Conservation (phyloP, 2,329 filamentous ascomycete genomes). For the Diaporthe batatas region DNA sequence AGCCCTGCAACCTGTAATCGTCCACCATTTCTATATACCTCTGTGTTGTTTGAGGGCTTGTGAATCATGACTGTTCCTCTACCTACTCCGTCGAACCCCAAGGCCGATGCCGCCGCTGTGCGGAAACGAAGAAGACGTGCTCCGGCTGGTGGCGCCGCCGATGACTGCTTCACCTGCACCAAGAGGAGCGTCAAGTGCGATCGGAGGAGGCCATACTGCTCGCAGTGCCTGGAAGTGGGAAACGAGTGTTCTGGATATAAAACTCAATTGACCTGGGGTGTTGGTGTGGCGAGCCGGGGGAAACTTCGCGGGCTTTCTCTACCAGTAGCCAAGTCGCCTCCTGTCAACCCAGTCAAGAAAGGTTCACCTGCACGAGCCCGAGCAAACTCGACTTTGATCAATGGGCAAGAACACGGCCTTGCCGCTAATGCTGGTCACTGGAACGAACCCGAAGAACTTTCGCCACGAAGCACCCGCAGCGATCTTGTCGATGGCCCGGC, state of each 20-base stretch:
- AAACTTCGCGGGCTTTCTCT: constrained; percentile 92
- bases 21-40: constrained; percentile 24
- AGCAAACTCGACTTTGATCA: constrained; percentile 55
- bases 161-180: constrained; percentile 95
- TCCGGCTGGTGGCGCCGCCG: constrained; percentile 87
- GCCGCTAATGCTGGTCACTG: constrained; percentile 55
- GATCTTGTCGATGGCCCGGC: constrained; percentile 53
- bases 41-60: constrained; percentile 25
- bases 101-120: constrained; percentile 57
- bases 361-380: constrained; percentile 57
- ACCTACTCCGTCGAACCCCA: constrained; percentile 53
- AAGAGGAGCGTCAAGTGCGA: constrained; percentile 90
- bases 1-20: constrained; percentile 27
- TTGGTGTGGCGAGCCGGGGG: constrained; percentile 93
- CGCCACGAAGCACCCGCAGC: constrained; percentile 52
- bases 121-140: constrained; percentile 88
- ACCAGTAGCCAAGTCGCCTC: constrained; percentile 72
- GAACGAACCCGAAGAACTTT: constrained; percentile 54
- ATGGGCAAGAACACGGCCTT: constrained; percentile 33
- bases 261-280: constrained; percentile 95
- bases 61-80: constrained; percentile 64
- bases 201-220: constrained; percentile 92
- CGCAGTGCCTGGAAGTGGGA: constrained; percentile 90
- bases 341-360: constrained; percentile 66
- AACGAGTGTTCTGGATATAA: constrained; percentile 97